Conservation (phyloP, 345 rosid genomes). For the Turnera subulata region DNA sequence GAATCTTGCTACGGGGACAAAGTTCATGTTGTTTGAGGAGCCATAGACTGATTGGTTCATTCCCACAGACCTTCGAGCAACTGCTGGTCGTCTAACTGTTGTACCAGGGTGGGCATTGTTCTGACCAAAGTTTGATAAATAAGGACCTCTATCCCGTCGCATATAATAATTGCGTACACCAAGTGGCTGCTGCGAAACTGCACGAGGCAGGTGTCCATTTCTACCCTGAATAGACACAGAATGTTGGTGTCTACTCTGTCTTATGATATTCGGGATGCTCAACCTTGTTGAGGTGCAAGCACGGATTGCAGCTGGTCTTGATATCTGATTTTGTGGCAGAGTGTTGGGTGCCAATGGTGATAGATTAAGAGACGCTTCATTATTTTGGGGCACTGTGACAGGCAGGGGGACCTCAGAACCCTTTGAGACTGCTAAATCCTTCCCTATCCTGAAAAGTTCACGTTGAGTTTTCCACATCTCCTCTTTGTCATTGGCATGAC, state of each 20-base stretch:
- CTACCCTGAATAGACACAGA: constrained; percentile 6
- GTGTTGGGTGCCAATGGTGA: constrained; percentile 13
- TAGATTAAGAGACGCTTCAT: constrained; percentile 19
- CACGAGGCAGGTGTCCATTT: constrained; percentile 22
- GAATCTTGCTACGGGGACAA: constrained; percentile 14
- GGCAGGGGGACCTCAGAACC: constrained; percentile 15
- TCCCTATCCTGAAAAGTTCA: constrained; percentile 35
- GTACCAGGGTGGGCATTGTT: constrained; percentile 29
- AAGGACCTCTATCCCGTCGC: constrained; percentile 33
- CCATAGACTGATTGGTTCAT: constrained; percentile 14
- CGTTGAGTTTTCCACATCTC: constrained; percentile 58
- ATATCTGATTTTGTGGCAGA: constrained; percentile 14
- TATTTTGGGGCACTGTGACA: constrained; percentile 14
- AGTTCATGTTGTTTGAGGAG: constrained; percentile 16
- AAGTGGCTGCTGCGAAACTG: constrained; percentile 21
- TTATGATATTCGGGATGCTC: constrained; percentile 26
- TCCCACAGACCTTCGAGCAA: constrained; percentile 10
- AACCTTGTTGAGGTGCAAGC: constrained; percentile 40
- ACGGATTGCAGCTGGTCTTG: constrained; percentile 19
- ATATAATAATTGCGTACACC: constrained; percentile 26
- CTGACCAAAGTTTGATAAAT: constrained; percentile 15
- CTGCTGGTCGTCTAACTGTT: constrained; percentile 24
- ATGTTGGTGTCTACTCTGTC: constrained; percentile 22
- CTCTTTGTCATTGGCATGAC: constrained; percentile 76
- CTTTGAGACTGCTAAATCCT: constrained; percentile 22